Conservation (phyloP, 441 rosid genomes). For the Cnidoscolus chayamansa region DNA sequence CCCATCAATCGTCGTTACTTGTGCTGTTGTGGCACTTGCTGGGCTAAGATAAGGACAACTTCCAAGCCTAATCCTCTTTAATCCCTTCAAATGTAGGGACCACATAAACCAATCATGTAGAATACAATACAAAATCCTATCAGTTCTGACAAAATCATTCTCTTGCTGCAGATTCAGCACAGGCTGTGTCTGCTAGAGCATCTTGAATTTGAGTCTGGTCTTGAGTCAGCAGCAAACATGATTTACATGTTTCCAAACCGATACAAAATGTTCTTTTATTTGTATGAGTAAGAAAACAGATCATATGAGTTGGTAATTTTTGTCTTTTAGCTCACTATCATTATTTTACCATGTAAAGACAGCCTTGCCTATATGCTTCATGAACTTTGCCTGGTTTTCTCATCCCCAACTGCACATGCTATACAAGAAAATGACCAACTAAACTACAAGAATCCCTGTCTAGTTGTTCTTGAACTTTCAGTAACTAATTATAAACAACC, state of each 20-base stretch:
- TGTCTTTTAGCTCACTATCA: conserved; percentile 17
- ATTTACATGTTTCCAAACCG: conserved; percentile 1
- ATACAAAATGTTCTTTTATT: conserved; percentile 1
- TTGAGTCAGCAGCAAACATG: conserved; percentile 15
- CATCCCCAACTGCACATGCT: conserved; percentile 28
- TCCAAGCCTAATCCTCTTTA: conserved; percentile 7
- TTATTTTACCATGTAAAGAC: conserved; percentile 16
- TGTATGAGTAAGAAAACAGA: background rate
- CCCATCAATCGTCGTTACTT: too few species aligned
- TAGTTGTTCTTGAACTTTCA: background rate
- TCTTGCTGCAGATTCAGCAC: conserved; percentile 2
- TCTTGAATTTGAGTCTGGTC: background rate
- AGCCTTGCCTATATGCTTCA: background rate
- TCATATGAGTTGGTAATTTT: conserved; percentile 5
- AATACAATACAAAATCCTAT: background rate
- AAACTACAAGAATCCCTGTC: conserved; percentile 10
- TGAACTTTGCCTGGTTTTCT: conserved; percentile 16
- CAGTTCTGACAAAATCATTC: conserved; percentile 13
- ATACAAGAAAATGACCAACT: conserved; percentile 28
- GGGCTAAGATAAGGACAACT: conserved; percentile 2
- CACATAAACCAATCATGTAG: conserved; percentile 25
- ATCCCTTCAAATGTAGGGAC: conserved; percentile 22
- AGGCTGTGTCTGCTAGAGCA: background rate
- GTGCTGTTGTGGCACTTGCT: conserved; percentile 21
- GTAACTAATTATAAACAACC: background rate